Base-by-base conservation (phyloP, 2,329 filamentous ascomycete species). In the Paracamarosporium sp. region DNA sequence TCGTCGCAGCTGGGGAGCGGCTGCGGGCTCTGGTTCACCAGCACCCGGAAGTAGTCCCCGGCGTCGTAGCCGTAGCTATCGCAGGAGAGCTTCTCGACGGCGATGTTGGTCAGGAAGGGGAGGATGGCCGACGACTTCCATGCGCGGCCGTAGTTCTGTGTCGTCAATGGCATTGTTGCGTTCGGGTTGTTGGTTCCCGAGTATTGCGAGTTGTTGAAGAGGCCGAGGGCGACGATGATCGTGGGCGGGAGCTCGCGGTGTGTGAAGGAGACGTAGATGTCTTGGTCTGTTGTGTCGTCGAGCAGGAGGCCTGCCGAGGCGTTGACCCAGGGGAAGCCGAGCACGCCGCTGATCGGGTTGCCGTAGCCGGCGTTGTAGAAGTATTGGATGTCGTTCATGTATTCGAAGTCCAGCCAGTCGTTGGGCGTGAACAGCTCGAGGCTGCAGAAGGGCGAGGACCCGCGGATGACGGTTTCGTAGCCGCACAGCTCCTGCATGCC, bases 181-280 rank as follows among this genome's bases (percentile, higher is more conserved):
- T 89, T 89, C 62, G 86, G 76, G 13, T 82, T 72, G 55, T 82
- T 80, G 0, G 79, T 77, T 9, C 82, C 83, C 2, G 82, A 79
- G 58, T 83, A 84, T 0, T 79, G 82, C 3, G 85, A 87, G 74
- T 89, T 89, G 78, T 90, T 90, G 80, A 90, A 90, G 4, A 91
- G 79, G 0, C 88, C 88, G 74, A 90, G 81, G 0, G 88, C 87
- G 1, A 90, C 88, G 1, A 87, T 76, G 1, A 90, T 86, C 57
- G 86, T 87, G 1, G 88, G 88, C 1, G 88, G 88, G 2, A 90
- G 77, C 70, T 90, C 88, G 20, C 88, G 85, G 70, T 90, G 88
- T 0, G 88, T 90, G 76, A 90, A 90, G 51, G 85, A 87, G 38
- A 90, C 80, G 67, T 87, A 88, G 7, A 90, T 79, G 55, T 90